These are phyloP conservation scores for Xylaria sp. DNA, from an alignment of 2,329 filamentous ascomycete genomes.

Conservation along the genomic window DNA sequence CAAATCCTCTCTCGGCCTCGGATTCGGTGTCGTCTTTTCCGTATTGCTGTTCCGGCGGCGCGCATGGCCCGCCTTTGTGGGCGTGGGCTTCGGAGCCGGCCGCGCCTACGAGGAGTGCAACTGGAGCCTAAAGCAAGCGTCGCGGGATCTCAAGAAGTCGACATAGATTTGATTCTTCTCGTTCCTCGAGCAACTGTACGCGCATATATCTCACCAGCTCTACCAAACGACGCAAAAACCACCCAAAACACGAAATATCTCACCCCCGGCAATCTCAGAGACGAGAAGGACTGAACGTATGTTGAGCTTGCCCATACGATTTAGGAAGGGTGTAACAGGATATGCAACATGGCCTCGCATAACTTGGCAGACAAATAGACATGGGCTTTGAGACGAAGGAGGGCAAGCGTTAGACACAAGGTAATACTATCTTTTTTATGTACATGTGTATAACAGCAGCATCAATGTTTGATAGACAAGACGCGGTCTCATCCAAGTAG, in stretches of 20 bases:
- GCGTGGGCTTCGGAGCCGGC: conserved; percentile 93
- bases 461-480: conserved; percentile 37
- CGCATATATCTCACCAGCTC: conserved; percentile 19
- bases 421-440: conserved; percentile 31
- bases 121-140: conserved; percentile 74
- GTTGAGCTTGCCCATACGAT: not conserved
- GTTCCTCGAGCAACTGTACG: not conserved
- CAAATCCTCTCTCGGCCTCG: conserved; percentile 93
- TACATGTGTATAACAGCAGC: conserved; percentile 40
- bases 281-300: conserved; percentile 1
- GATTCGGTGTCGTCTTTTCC: conserved; percentile 98
- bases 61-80: conserved; percentile 96
- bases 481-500: conserved; percentile 26
- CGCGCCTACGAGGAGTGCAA: conserved; percentile 99
- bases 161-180: conserved; percentile 41
- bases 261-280: not conserved
- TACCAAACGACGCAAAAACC: conserved; percentile 18
- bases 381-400: conserved; percentile 18
- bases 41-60: conserved; percentile 98
- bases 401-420: conserved; percentile 30
- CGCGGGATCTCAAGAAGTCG: conserved; percentile 67
- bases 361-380: conserved; percentile 27
- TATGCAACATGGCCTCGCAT: conserved; percentile 23
- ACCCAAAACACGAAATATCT: conserved; percentile 18
- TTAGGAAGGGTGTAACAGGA: conserved; percentile 11